These are phyloP conservation scores for Geranium incanum DNA, from an alignment of 441 rosid species.

Conservation along the genomic window DNA sequence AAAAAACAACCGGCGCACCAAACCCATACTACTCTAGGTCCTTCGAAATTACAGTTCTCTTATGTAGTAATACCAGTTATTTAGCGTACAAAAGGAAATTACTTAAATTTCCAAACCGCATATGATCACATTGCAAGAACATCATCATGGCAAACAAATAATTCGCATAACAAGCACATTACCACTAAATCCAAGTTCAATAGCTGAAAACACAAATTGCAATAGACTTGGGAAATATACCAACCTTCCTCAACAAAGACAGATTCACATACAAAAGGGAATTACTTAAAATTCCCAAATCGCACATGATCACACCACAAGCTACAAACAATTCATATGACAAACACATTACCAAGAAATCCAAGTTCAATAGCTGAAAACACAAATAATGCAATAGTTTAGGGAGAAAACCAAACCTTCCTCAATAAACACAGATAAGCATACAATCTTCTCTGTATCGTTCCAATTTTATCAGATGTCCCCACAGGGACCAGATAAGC, in stretches of 20 bases:
- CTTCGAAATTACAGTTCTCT: neutral
- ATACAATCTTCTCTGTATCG: constrained; percentile 21
- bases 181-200: neutral
- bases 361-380: neutral
- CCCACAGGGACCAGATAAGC: constrained; percentile 36
- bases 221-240: constrained; percentile 4
- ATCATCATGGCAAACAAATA: neutral
- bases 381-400: neutral
- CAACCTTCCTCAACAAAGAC: constrained; percentile 87
- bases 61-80: neutral
- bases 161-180: neutral
- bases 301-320: too few species aligned
- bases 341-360: neutral
- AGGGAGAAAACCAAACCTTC: constrained; percentile 44
- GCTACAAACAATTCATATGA: too few species aligned
- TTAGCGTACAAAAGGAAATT: neutral
- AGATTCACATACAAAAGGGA: constrained; percentile 29
- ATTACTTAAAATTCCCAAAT: too few species aligned
- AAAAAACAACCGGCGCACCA: neutral
- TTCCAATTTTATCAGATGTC: constrained; percentile 23
- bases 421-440: constrained; percentile 71
- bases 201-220: neutral
- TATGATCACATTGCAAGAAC: constrained; percentile 1
- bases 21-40: neutral
- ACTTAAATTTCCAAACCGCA: neutral